Conservation (phyloP, 805 yeast species). For the Sungouiella thailandica region DNA sequence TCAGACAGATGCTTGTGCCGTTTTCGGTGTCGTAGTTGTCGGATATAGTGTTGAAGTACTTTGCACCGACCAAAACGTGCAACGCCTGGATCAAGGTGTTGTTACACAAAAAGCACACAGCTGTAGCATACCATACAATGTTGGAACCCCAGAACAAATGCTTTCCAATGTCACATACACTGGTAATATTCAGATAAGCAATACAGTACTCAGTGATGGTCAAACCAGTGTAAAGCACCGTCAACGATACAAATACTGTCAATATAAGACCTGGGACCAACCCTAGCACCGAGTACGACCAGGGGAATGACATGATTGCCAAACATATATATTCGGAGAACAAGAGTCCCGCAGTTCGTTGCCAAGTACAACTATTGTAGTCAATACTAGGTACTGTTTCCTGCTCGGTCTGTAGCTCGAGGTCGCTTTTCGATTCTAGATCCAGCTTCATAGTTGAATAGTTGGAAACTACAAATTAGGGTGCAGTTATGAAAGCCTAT, state of each 20-base stretch:
- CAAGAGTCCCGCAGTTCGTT: conserved; percentile 53
- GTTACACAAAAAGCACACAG: conserved; percentile 48
- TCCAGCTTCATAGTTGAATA: background rate
- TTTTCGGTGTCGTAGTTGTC: conserved; percentile 29
- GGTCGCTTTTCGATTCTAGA: background rate
- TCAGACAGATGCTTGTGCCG: conserved; percentile 36
- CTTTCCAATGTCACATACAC: conserved; percentile 58
- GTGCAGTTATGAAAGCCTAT: too few species aligned
- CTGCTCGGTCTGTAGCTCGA: background rate
- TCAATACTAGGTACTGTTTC: conserved; percentile 26
- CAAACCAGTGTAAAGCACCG: conserved; percentile 53
- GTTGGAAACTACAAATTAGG: too few species aligned
- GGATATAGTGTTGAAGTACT: conserved; percentile 52
- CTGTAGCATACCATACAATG: conserved; percentile 56
- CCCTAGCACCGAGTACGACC: conserved; percentile 59
- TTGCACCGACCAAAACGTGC: conserved; percentile 57
- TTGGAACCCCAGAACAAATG: conserved; percentile 46
- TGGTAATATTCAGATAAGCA: conserved; percentile 45
- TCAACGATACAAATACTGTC: conserved; percentile 46
- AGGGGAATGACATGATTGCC: conserved; percentile 63
- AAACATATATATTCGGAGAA: conserved; percentile 58
- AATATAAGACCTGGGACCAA: conserved; percentile 53
- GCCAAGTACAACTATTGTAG: conserved; percentile 53
- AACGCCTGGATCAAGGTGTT: conserved; percentile 55
- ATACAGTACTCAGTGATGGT: conserved; percentile 52